These are phyloP conservation scores for Dryas alaskensis DNA, from an alignment of 306 rosid species.

Conservation along the genomic window DNA sequence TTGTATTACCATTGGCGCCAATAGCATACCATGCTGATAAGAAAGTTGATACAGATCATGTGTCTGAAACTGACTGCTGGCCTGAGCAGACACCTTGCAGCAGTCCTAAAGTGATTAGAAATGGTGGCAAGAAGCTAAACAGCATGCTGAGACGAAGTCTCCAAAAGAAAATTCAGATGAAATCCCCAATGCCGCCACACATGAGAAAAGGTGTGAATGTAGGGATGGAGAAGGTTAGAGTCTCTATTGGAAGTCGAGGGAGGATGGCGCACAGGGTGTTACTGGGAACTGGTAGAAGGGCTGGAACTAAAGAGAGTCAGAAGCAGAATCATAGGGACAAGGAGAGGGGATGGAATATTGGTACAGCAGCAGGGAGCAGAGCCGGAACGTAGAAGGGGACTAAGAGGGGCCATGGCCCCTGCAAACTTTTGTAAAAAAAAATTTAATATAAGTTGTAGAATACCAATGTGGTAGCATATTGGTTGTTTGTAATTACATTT, in stretches of 20 bases:
- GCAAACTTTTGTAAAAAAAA: too few species aligned
- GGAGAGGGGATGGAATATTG: constrained; percentile 89
- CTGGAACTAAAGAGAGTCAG: constrained; percentile 54
- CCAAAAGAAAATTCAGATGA: constrained; percentile 57
- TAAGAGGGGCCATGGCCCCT: too few species aligned
- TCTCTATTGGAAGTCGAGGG: constrained; percentile 85
- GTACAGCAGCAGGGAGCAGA: constrained; percentile 25
- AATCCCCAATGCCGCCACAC: constrained; percentile 70
- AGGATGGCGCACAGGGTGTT: constrained; percentile 58
- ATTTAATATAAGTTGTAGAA: too few species aligned
- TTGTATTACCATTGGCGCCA: constrained; percentile 41
- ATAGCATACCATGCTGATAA: constrained; percentile 35
- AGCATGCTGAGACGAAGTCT: constrained; percentile 68
- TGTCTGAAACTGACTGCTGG: constrained; percentile 39
- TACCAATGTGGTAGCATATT: too few species aligned
- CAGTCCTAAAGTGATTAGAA: constrained; percentile 67
- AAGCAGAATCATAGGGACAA: constrained; percentile 67
- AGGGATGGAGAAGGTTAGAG: constrained; percentile 83
- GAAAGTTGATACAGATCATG: constrained; percentile 45
- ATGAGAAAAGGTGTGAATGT: constrained; percentile 76
- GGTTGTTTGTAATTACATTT: too few species aligned
- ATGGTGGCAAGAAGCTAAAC: constrained; percentile 61
- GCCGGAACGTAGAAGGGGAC: too few species aligned
- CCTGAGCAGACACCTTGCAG: constrained; percentile 51
- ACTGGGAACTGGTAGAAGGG: constrained; percentile 51